Evolutionary conservation across 1,139 yeast species (phyloP), one percentile per base, ranked within the genome.

Genomic region (Magnusiomyces suaveolens): DNA sequence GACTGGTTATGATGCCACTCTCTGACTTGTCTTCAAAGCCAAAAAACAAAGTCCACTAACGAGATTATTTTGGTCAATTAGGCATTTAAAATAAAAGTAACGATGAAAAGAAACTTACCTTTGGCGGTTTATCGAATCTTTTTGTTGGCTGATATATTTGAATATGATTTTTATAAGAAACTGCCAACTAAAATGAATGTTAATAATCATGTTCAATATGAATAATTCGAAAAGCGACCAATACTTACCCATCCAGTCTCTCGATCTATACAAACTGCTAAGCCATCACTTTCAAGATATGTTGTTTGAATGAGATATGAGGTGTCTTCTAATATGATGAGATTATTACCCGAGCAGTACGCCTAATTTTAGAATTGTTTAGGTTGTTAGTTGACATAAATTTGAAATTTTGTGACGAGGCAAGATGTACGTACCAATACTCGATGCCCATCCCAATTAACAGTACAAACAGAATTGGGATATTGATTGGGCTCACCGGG

Each of bases 281-380:
- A 64, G 6, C 94, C 84, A 64, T 88, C 96, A 1, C 72, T 60
- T 6, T 80, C 82, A 24, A 88, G 72, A 62, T 86, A 87, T 1
- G 89, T 72, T 0, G 96, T 89, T 66, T 90, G 97, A 24, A 89
- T 70, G 60, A 84, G 71, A 41, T 70, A 69, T 54, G 75, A 71
- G 47, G 76, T 71, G 57, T 78, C 76, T 8, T 82, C 74, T 3
- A 81, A 65, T 10, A 89, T 76, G 48, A 89, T 84, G 61, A 90
- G 71, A 66, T 88, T 89, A 69, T 89, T 88, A 1, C 96, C 97
- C 1, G 96, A 87, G 54, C 92, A 87, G 66, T 90, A 90, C 0
- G 82, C 84, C 71, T 70, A 43, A 20, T 26, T 32, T 39, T 18
- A 51, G 21, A 18, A n/a, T 10, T n/a, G 23, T 43, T 4, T 43